Percentiles rank a stretch among this genome's conserved stretches.
These are phyloP conservation scores for Rhizopus microsporus DNA, from an alignment of 371 early-diverging fungal species.

Conservation along the genomic window DNA sequence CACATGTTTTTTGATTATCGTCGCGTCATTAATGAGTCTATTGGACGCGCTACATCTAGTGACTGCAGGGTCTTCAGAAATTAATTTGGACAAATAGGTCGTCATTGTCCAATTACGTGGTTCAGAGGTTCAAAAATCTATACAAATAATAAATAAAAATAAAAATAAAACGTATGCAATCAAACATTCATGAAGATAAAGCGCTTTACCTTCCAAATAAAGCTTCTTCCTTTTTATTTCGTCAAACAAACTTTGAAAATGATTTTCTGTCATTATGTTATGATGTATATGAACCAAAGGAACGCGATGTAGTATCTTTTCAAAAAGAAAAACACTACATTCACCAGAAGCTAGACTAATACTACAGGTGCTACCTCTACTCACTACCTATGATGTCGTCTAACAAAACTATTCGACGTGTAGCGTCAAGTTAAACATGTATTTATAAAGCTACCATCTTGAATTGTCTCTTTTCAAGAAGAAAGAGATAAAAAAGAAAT, in stretches of 20 bases:
- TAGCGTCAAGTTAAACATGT: too few species aligned
- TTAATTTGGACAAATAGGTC: conserved; percentile 13
- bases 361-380: too few species aligned
- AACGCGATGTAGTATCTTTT: conserved; percentile 9
- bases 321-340: too few species aligned
- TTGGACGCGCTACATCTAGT: conserved; percentile 24
- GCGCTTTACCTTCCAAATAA: conserved; percentile 15
- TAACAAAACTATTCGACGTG: too few species aligned
- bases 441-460: too few species aligned
- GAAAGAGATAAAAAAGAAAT: too few species aligned
- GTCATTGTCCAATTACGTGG: conserved; percentile 17
- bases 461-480: too few species aligned
- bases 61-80: conserved; percentile 19
- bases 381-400: too few species aligned
- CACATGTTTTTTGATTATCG: conserved; percentile 23
- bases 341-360: too few species aligned
- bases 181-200: conserved; percentile 9
- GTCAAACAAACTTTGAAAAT: conserved; percentile 15
- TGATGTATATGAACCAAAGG: conserved; percentile 4
- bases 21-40: conserved; percentile 19
- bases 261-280: conserved; percentile 15
- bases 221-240: conserved; percentile 10
- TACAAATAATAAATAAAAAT: conserved; percentile 16
- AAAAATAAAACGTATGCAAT: conserved; percentile 18
- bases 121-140: conserved; percentile 20